Evolutionary conservation across 192 early-diverging fungal genomes (phyloP).

Genomic region (Coemansia sp.): DNA sequence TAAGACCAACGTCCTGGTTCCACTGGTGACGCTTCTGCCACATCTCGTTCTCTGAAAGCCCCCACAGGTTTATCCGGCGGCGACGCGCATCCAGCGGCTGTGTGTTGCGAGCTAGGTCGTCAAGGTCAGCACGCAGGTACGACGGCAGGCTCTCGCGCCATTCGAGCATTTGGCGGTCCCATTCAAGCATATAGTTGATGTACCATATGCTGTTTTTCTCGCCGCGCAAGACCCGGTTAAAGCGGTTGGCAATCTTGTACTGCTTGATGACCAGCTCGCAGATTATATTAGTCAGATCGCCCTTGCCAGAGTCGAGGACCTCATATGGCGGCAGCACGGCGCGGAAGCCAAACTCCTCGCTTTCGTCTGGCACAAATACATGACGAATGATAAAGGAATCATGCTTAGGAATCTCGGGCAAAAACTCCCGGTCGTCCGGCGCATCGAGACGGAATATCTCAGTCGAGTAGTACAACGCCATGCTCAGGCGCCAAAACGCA

Average conservation of each 20-base stretch:
- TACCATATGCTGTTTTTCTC: slow-evolving; percentile 42
- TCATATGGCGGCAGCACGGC: slow-evolving; percentile 30
- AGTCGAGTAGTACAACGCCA: slow-evolving; percentile 40
- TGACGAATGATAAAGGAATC: slow-evolving; percentile 48
- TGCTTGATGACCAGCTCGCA: slow-evolving; percentile 47
- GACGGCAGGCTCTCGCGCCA: slow-evolving; percentile 45
- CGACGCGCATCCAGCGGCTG: slow-evolving; percentile 42
- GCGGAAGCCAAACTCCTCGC: slow-evolving; percentile 47
- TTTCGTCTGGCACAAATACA: slow-evolving; percentile 43
- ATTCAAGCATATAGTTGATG: slow-evolving; percentile 48
- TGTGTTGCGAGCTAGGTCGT: slow-evolving; percentile 37
- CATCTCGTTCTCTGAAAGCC: slow-evolving; percentile 52
- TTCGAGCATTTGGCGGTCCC: slow-evolving; percentile 54
- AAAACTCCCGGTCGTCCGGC: slow-evolving; percentile 52
- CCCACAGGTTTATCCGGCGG: slow-evolving; percentile 48
- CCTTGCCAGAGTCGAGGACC: slow-evolving; percentile 20
- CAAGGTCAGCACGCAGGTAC: slow-evolving; percentile 33
- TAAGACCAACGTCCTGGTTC: slow-evolving; percentile 46
- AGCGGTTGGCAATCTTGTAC: slow-evolving; percentile 53
- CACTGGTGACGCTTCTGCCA: slow-evolving; percentile 55
- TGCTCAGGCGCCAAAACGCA: slow-evolving; percentile 50
- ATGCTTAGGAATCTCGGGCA: slow-evolving; percentile 45
- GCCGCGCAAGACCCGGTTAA: slow-evolving; percentile 49
- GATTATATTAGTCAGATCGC: slow-evolving; percentile 38
- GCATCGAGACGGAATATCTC: slow-evolving; percentile 53